These are phyloP conservation scores for Massariosphaeria phaeospora DNA, from an alignment of 495 filamentous ascomycete genomes.

Conservation along the genomic window DNA sequence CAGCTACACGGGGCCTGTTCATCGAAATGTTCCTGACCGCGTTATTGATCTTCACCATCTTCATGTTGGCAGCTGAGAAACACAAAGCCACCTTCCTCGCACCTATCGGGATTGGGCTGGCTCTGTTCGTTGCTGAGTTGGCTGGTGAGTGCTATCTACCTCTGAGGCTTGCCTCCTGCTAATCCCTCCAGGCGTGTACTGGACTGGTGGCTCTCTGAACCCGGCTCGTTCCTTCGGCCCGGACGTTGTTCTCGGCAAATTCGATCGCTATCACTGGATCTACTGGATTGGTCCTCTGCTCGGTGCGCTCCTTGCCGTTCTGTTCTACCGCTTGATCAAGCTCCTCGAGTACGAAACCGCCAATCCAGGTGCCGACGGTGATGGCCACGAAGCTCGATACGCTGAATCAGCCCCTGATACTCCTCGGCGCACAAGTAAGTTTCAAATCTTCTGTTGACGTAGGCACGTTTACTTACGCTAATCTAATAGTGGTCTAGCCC, in stretches of 20 bases:
- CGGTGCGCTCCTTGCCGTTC: slow-evolving; percentile 39
- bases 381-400: slow-evolving; percentile 30
- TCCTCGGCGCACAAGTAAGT: slow-evolving; percentile 11
- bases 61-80: slow-evolving; percentile 81
- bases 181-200: slow-evolving; percentile 53
- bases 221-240: slow-evolving; percentile 71
- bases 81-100: slow-evolving; percentile 74
- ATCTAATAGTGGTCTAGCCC: background rate
- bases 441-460: background rate
- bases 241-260: slow-evolving; percentile 57
- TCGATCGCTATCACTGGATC: slow-evolving; percentile 68
- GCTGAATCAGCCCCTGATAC: slow-evolving; percentile 28
- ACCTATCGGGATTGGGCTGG: slow-evolving; percentile 69
- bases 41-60: slow-evolving; percentile 70
- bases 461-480: background rate
- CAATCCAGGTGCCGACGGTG: slow-evolving; percentile 67
- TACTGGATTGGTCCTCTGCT: slow-evolving; percentile 47
- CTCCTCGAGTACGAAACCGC: slow-evolving; percentile 67
- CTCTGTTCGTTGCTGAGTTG: slow-evolving; percentile 66
- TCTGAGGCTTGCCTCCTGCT: background rate
- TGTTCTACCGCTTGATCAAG: slow-evolving; percentile 46
- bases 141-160: slow-evolving; percentile 46
- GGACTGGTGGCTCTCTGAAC: slow-evolving; percentile 69
- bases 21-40: slow-evolving; percentile 80
- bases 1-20: slow-evolving; percentile 62